Base-by-base conservation (phyloP, 148 eudicot genomes). In the Rhododendron ferrugineum region DNA sequence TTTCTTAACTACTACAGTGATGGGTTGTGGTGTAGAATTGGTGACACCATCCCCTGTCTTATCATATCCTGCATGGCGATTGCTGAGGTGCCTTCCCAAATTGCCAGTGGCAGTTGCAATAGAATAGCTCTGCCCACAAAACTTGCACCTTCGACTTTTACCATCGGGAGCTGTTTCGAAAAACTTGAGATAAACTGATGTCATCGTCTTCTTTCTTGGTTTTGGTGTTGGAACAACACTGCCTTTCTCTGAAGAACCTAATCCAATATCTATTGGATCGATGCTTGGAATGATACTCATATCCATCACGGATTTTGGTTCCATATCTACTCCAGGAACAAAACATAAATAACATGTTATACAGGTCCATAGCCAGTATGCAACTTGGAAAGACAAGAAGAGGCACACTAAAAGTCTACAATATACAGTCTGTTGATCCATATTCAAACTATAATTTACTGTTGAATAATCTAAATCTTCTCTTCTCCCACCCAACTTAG, bases 101-200 rank as follows among this genome's bases (percentile, higher is more conserved):
- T 95, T 95, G 84, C 98, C 98, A 44, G 98, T 95, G 76, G 98
- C 98, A 79, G 98, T 94, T 83, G 98, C 93, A 88, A 95, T 93
- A 80, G 98, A 95, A 89, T 95, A 95, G 85, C 89, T 88, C 89
- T 95, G 98, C 68, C 98, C 98, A 88, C 98, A 95, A 84, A 93
- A 93, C 83, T 92, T 95, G 91, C 98, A 95, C 83, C 88, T 92
- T 54, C 97, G 92, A 85, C 91, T 93, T 88, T 93, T 95, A 62
- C 98, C 96, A 89, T 94, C 97, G 0, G 92, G 78, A 81, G 94
- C 94, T 85, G 95, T 95, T 88, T 93, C 95, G 72, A 95, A 95
- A 84, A 87, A 93, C 87, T 90, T 95, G 50, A 95, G 98, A 87
- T 91, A 95, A 73, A 92, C 89, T 60, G 98, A 95, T 68, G 97